These are phyloP conservation scores for Petrea volubilis DNA, from an alignment of 257 asterid species.

Conservation along the genomic window DNA sequence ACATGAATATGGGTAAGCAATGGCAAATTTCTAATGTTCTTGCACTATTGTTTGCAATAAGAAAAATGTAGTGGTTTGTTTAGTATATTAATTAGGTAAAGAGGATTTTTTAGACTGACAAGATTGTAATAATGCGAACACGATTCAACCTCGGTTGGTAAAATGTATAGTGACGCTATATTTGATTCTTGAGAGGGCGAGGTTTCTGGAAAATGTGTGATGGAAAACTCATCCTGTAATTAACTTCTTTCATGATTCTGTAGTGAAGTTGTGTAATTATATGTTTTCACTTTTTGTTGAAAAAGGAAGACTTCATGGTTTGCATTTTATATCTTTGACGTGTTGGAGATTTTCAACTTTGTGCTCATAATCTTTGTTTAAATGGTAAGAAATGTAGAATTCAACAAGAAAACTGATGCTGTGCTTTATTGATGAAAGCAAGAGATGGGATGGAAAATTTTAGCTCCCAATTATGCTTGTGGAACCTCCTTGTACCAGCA, in stretches of 20 bases:
- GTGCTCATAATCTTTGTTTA: conserved; percentile 8
- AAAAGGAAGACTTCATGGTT: not conserved
- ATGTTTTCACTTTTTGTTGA: not conserved
- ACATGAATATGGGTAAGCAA: not conserved
- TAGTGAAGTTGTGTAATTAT: not conserved
- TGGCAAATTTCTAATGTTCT: not conserved
- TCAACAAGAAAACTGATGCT: not conserved
- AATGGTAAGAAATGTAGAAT: not conserved
- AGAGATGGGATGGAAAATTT: not conserved
- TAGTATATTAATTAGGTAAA: conserved; percentile 1
- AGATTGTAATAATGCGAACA: not conserved
- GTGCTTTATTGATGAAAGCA: not conserved
- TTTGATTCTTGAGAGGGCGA: conserved; percentile 8
- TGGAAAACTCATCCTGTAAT: not conserved
- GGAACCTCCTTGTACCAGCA: not conserved
- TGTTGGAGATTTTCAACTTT: not conserved
- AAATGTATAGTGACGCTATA: not conserved
- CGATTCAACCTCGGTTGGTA: not conserved
- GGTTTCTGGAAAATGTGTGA: not conserved
- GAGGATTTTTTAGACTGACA: not conserved
- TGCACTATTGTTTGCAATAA: not conserved
- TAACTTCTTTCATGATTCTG: not conserved
- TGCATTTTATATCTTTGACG: not conserved
- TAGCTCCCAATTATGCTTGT: not conserved
- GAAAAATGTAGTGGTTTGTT: conserved; percentile 6